These are phyloP conservation scores for Stromatinia cepivora DNA, from an alignment of 2,329 filamentous ascomycete genomes.

Conservation along the genomic window DNA sequence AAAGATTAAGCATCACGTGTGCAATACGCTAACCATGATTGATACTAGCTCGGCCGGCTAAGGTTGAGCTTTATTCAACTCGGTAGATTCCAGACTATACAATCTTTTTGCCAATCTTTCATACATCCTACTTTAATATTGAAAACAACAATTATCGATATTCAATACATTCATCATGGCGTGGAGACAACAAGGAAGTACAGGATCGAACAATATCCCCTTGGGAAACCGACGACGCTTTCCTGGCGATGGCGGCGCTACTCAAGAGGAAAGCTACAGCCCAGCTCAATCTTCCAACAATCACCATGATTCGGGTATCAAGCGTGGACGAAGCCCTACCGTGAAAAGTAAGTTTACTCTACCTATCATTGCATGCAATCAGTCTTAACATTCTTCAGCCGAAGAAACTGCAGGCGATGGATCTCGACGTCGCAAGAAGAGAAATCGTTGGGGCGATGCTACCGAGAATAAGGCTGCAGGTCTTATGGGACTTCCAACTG, in stretches of 20 bases:
- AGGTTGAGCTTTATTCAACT: constrained; percentile 1
- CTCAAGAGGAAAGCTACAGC: constrained; percentile 38
- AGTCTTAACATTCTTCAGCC: constrained; percentile 33
- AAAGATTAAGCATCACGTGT: neutral
- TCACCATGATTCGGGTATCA: constrained; percentile 48
- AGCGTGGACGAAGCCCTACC: constrained; percentile 86
- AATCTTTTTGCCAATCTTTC: neutral
- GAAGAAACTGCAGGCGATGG: constrained; percentile 58
- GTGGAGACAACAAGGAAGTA: constrained; percentile 79
- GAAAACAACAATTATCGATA: neutral
- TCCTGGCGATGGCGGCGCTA: constrained; percentile 56
- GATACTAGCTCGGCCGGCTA: neutral
- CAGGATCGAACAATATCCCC: constrained; percentile 97
- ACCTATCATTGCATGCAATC: neutral
- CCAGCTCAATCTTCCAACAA: constrained; percentile 31
- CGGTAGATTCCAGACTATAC: constrained; percentile 3
- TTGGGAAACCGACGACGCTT: constrained; percentile 82
- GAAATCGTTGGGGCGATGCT: constrained; percentile 96
- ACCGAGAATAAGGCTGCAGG: constrained; percentile 98
- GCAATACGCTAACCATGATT: rapidly evolving
- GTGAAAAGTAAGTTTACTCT: constrained; percentile 65
- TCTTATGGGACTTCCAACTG: constrained; percentile 93
- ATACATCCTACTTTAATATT: neutral
- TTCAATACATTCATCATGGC: constrained; percentile 51
- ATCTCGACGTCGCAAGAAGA: constrained; percentile 89